Percentiles rank a stretch among this genome's conserved stretches.
Evolutionary conservation across 805 yeast species (phyloP).

Genomic region (Candida ortonii): DNA sequence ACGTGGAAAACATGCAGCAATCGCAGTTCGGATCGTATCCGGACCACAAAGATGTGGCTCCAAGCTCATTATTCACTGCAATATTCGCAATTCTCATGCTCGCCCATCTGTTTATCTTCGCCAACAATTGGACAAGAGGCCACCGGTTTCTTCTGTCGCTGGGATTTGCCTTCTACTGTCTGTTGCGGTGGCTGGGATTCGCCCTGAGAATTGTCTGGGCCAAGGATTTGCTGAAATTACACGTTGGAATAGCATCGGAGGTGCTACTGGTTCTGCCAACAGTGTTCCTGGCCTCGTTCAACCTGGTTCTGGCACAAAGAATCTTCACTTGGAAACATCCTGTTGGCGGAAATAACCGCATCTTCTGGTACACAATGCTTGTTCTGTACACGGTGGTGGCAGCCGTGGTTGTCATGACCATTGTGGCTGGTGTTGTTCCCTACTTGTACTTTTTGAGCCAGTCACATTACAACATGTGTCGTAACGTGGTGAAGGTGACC

Average conservation of each 20-base stretch:
- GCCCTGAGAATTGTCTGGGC: slow-evolving; percentile 60
- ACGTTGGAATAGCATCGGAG: slow-evolving; percentile 53
- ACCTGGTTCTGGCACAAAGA: slow-evolving; percentile 67
- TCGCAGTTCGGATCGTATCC: slow-evolving; percentile 68
- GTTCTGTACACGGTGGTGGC: slow-evolving; percentile 50
- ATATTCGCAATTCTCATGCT: slow-evolving; percentile 48
- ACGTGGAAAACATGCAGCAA: slow-evolving; percentile 40
- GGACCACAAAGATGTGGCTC: slow-evolving; percentile 49
- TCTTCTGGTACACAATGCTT: slow-evolving; percentile 52
- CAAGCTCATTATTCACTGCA: slow-evolving; percentile 55
- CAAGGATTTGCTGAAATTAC: slow-evolving; percentile 42
- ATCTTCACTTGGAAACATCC: slow-evolving; percentile 79
- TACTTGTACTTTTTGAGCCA: slow-evolving; percentile 52
- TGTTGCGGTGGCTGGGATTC: slow-evolving; percentile 56
- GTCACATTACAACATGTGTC: slow-evolving; percentile 46
- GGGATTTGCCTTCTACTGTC: slow-evolving; percentile 52
- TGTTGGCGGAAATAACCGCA: slow-evolving; percentile 52
- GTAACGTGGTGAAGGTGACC: slow-evolving; percentile 52
- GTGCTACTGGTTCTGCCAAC: slow-evolving; percentile 57
- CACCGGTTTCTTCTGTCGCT: slow-evolving; percentile 59
- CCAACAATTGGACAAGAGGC: slow-evolving; percentile 48
- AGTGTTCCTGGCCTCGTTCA: slow-evolving; percentile 55
- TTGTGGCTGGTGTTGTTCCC: slow-evolving; percentile 61
- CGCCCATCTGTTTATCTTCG: slow-evolving; percentile 46
- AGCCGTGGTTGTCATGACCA: slow-evolving; percentile 64